Evolutionary conservation across 768 basidiomycete species (phyloP).

Genomic region (Pleurotus salmoneostramineus): DNA sequence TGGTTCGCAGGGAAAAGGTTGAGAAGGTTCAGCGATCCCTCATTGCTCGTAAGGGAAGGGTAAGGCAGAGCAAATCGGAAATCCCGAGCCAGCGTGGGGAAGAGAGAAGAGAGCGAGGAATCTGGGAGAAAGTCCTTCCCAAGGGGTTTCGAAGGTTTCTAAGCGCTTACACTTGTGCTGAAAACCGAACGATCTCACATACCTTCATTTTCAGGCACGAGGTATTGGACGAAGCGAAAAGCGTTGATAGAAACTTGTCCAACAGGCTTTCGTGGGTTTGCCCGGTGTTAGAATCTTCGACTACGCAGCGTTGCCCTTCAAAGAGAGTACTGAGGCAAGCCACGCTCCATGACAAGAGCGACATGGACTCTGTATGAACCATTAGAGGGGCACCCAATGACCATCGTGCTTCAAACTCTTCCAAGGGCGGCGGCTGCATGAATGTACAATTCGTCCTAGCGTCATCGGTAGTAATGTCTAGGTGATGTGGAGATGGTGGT

Average conservation of each 20-base stretch:
- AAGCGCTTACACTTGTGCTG: background rate
- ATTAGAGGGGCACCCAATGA: background rate
- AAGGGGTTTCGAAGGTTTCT: background rate
- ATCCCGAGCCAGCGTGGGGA: background rate
- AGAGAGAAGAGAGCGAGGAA: background rate
- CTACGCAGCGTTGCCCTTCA: background rate
- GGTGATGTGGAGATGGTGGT: background rate
- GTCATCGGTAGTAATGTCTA: background rate
- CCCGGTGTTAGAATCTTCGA: background rate
- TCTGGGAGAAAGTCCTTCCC: background rate
- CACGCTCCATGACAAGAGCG: background rate
- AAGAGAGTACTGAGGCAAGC: background rate
- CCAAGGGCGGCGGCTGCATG: background rate
- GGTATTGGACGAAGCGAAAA: background rate
- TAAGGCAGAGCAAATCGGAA: background rate
- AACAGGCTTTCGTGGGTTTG: background rate
- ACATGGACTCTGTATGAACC: background rate
- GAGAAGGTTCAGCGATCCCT: background rate
- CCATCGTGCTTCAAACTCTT: background rate
- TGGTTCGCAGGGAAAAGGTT: background rate
- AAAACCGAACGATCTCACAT: background rate
- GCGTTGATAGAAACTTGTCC: background rate
- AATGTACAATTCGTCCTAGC: background rate
- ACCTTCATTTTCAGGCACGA: background rate
- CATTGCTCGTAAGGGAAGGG: background rate